Percentiles rank a stretch among this genome's conserved stretches.
Conservation (phyloP, 2,329 filamentous ascomycete genomes). For the Xylariaceae sp. region DNA sequence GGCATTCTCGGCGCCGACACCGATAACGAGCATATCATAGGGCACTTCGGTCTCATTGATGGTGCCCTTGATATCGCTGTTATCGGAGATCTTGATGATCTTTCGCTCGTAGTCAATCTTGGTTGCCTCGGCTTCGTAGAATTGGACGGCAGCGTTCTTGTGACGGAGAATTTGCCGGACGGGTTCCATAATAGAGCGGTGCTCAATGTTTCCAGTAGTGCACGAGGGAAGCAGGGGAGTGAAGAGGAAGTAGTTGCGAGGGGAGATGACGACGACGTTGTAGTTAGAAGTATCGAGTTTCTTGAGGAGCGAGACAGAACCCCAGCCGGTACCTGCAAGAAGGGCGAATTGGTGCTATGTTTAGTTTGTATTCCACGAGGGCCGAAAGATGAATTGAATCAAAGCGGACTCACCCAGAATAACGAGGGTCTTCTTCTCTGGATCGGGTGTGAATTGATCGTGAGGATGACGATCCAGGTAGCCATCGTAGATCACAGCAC, state of each 20-base stretch:
- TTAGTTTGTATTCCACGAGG: not conserved
- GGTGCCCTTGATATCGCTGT: conserved; percentile 85
- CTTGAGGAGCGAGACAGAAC: conserved; percentile 90
- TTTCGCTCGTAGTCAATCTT: conserved; percentile 92
- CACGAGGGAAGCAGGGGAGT: conserved; percentile 95
- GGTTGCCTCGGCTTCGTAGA: conserved; percentile 95
- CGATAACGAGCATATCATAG: conserved; percentile 97
- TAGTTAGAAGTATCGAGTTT: conserved; percentile 99
- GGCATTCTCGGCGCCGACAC: conserved; percentile 95
- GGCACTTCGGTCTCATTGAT: conserved; percentile 80
- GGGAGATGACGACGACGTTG: conserved; percentile 96
- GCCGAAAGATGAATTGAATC: not conserved
- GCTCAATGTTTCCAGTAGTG: conserved; percentile 95
- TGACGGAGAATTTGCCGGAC: conserved; percentile 92
- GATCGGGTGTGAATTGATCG: conserved; percentile 74
- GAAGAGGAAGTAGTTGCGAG: conserved; percentile 99
- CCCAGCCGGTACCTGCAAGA: conserved; percentile 83
- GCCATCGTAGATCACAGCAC: conserved; percentile 73
- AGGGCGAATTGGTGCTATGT: not conserved
- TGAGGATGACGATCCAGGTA: conserved; percentile 77
- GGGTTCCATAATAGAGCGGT: conserved; percentile 99
- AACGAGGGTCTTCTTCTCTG: conserved; percentile 93
- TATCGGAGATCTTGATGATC: conserved; percentile 83
- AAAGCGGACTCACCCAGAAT: conserved; percentile 68
- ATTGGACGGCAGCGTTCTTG: conserved; percentile 90